Conservation (phyloP, 345 rosid genomes). For the Cardamine chenopodiifolia region DNA sequence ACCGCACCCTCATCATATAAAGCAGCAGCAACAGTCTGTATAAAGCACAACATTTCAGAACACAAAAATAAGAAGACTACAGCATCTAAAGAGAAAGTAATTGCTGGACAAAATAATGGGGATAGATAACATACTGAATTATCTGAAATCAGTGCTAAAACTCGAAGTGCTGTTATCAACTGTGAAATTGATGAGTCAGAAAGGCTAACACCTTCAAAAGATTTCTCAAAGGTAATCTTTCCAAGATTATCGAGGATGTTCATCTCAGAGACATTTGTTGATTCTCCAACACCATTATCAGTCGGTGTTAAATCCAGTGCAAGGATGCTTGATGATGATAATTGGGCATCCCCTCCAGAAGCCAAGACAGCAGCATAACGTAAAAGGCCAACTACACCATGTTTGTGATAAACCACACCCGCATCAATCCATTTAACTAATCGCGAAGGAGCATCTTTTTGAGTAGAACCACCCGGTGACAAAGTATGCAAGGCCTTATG, state of each 20-base stretch:
- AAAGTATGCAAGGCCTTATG: constrained; percentile 87
- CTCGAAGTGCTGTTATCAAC: constrained; percentile 88
- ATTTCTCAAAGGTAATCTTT: constrained; percentile 73
- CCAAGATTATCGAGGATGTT: constrained; percentile 88
- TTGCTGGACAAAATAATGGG: constrained; percentile 9
- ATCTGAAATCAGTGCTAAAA: constrained; percentile 83
- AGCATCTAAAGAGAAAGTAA: constrained; percentile 25
- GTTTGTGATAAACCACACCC: constrained; percentile 89
- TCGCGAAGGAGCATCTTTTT: constrained; percentile 91
- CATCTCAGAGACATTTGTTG: constrained; percentile 68
- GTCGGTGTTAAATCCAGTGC: constrained; percentile 75
- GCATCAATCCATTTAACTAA: constrained; percentile 96
- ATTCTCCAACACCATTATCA: constrained; percentile 75
- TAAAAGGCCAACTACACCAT: constrained; percentile 85
- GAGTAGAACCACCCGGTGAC: constrained; percentile 94
- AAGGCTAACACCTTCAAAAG: constrained; percentile 82
- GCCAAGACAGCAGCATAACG: constrained; percentile 87
- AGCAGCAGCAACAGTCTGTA: constrained; percentile 82
- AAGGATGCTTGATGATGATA: constrained; percentile 71
- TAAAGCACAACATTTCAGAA: constrained; percentile 34
- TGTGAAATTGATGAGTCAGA: constrained; percentile 87
- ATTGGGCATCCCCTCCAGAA: constrained; percentile 93
- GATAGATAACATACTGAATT: constrained; percentile 64
- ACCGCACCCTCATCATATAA: constrained; percentile 90
- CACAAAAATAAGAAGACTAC: constrained; percentile 12